Conservation (phyloP, 1,139 yeast species). For the Martiniozyma asiatica region DNA sequence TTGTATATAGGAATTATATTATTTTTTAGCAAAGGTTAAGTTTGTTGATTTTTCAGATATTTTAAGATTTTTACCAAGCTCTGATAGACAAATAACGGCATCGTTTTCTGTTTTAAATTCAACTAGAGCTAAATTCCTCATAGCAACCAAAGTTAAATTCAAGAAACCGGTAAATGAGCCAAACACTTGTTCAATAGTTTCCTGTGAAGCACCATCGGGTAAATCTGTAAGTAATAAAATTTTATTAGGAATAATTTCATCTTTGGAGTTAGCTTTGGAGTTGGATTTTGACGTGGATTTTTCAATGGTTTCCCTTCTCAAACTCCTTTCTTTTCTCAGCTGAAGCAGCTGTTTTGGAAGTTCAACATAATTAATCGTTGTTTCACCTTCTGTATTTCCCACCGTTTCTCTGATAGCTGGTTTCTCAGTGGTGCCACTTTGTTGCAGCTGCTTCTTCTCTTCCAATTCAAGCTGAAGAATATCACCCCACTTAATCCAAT, state of each 20-base stretch:
- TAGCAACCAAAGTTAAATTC: conserved; percentile 54
- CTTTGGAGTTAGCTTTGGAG: not conserved
- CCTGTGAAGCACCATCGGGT: conserved; percentile 34
- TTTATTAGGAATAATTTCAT: conserved; percentile 39
- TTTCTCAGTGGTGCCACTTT: too few species aligned
- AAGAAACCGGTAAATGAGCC: conserved; percentile 43
- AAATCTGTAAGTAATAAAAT: conserved; percentile 58
- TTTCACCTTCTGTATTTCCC: not conserved
- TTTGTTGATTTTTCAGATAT: conserved; percentile 25
- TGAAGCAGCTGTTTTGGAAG: too few species aligned
- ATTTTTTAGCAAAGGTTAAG: conserved; percentile 43
- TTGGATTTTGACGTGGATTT: too few species aligned
- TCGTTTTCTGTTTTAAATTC: conserved; percentile 52
- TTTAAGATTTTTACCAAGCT: conserved; percentile 24
- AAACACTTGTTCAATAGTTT: conserved; percentile 34
- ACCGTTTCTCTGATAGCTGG: too few species aligned
- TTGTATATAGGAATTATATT: conserved; percentile 4
- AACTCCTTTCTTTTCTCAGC: too few species aligned
- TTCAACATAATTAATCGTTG: too few species aligned
- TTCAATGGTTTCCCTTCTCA: too few species aligned
- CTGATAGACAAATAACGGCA: conserved; percentile 34
- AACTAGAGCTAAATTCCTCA: conserved; percentile 64
- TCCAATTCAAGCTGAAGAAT: too few species aligned
- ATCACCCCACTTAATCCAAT: too few species aligned
- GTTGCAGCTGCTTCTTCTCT: too few species aligned